Base-by-base conservation (phyloP, 2,329 filamentous ascomycete genomes). In the Clonostachys solani region DNA sequence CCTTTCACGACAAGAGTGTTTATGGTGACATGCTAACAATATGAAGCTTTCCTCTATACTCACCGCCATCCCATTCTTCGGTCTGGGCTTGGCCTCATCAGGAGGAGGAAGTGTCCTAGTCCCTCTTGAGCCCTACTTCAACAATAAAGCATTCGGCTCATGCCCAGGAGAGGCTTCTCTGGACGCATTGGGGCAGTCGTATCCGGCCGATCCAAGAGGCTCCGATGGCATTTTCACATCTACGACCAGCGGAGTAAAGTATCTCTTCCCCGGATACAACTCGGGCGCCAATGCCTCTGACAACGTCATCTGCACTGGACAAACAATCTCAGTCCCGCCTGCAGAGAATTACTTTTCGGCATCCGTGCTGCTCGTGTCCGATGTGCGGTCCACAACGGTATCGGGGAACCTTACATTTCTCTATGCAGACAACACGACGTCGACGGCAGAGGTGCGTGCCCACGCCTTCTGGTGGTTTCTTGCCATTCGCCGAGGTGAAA, bases 131-230 rank as follows among this genome's bases (percentile, higher is more conserved):
- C 12, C 23, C 6, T 47, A 44, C 38, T 72, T 69, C 58, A 74
- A 77, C 59, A 75, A 76, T 54, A 73, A 72, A 47, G 73, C 60
- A 2, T 75, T 77, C 49, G 71, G 71, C 4, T 61, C 62, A 0
- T 60, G 60, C 12, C 67, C 73, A 1, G 71, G 71, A 3, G 70
- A 75, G 52, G 67, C 73, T 2, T 60, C 67, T n/a, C 73, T 76
- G 48, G 70, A 76, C 46, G 52, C 49, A 3, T 52, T 66, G 4
- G 65, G 66, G 40, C 63, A 73, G 43, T 72, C 71, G 0, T 75
- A 69, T 47, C 70, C 71, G 7, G 59, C 59, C 12, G 60, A 64
- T 3, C 49, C 52, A 15, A 43, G 66, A 13, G 47, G 55, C 19
- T 61, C 60, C 7, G 58, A 61, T 23, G 48, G 48, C 15, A 54